Base-by-base conservation (phyloP, 805 yeast species). In the Wickerhamomyces tratensis region DNA sequence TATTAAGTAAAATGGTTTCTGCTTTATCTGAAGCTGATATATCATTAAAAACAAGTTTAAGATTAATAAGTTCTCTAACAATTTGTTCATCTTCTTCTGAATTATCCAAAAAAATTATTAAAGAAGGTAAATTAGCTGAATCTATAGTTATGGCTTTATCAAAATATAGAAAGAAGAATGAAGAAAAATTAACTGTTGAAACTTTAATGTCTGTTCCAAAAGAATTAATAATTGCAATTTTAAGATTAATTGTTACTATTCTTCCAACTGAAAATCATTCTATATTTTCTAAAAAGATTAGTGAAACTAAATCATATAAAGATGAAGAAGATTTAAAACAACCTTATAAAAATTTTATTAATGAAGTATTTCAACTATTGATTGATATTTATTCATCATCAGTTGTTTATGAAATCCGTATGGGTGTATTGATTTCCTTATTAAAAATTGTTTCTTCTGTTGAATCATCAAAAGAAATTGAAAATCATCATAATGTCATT, bases 151-250 rank as follows among this genome's bases (percentile, higher is more conserved):
- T 67, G n/a, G 68, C 81, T 1, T 60, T 85, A 42, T 65, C 72
- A 25, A 72, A 69, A 36, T 79, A 71, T 50, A 68, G 74, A 10
- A 73, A 72, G 43, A 46, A 40, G 25, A 39, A 46, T 6, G 55
- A 63, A 7, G 54, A 46, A 36, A 41, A 50, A 1, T 56, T 76
- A 1, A 65, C 86, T 6, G 74, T 82, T 38, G 95, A 85, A 52
- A 75, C 86, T 0, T 59, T 87, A 35, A 81, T 86, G 77, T 75
- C 80, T 42, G 74, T 79, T 3, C 88, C 91, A 0, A 82, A 79
- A 49, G 82, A 79, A n/a, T 56, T 84, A 29, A 58, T 83, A 15
- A 49, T 73, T 2, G 65, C 76, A 12, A 65, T 81, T 15, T 60
- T 86, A 15, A 69, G 72, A 36, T 64, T 86, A 39, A 62, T 83